Percentiles rank a stretch among this genome's conserved stretches.
phyloP scores from a whole-genome alignment of 1,284 basidiomycete genomes.

The Melampsora americana region DNA sequence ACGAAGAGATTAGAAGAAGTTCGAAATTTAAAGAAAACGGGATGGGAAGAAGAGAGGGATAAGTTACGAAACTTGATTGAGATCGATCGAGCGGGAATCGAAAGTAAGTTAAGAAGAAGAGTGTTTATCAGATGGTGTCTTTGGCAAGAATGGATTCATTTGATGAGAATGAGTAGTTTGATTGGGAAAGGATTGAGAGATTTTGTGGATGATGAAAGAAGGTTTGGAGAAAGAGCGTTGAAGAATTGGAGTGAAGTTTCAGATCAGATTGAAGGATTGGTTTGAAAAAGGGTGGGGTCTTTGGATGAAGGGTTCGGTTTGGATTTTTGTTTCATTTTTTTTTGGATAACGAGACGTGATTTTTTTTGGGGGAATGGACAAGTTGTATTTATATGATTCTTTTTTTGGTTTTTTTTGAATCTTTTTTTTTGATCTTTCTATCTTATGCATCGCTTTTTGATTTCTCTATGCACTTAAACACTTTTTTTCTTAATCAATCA shows the following conservation, averaged over 20 bases:
- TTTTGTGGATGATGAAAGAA: conserved; percentile 34
- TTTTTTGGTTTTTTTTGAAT: no score
- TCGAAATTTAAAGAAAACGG: conserved; percentile 66
- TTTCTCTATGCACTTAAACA: no score
- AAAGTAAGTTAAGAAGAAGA: conserved; percentile 44
- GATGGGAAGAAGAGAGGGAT: conserved; percentile 78
- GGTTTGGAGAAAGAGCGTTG: conserved; percentile 20
- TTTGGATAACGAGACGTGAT: no score
- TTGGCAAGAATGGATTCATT: conserved; percentile 47
- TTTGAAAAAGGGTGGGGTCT: neutral
- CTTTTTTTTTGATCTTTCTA: no score
- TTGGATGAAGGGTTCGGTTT: neutral
- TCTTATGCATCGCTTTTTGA: no score
- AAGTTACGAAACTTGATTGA: conserved; percentile 67
- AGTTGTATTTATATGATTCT: no score
- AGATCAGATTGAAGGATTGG: conserved; percentile 24
- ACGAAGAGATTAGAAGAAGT: conserved; percentile 71
- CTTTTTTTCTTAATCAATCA: no score
- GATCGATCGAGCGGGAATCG: conserved; percentile 64
- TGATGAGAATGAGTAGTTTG: conserved; percentile 21
- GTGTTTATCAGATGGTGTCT: conserved; percentile 48
- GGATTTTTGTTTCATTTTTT: no score
- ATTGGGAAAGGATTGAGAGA: conserved; percentile 28
- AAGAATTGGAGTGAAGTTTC: conserved; percentile 31
- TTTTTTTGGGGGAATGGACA: no score